These are phyloP conservation scores for Termitomyces sp. DNA, from an alignment of 768 basidiomycete genomes.

Conservation along the genomic window DNA sequence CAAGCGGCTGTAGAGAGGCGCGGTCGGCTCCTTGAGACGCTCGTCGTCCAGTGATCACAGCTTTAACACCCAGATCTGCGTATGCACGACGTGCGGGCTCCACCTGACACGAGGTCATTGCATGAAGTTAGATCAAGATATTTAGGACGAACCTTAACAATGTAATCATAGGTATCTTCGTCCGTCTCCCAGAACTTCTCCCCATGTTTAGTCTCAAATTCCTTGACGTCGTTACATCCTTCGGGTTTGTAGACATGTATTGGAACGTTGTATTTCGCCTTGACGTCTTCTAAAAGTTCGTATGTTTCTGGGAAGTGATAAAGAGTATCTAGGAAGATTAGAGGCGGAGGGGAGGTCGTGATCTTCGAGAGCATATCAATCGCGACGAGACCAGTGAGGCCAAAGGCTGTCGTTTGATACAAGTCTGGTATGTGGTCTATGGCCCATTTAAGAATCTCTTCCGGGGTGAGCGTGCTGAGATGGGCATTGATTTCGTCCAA, in stretches of 20 bases:
- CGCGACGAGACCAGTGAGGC: constrained; percentile 89
- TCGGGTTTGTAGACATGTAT: constrained; percentile 78
- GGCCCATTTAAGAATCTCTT: constrained; percentile 85
- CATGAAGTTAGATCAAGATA: not conserved
- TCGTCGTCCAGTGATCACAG: constrained; percentile 93
- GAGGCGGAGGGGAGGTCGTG: constrained; percentile 59
- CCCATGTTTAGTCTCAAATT: constrained; percentile 80
- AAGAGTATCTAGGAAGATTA: constrained; percentile 95
- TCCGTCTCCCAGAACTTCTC: constrained; percentile 81
- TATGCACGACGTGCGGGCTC: constrained; percentile 93
- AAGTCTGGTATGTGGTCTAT: constrained; percentile 71
- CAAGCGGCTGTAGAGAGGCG: constrained; percentile 74
- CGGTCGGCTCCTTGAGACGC: constrained; percentile 93
- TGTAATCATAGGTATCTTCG: constrained; percentile 85
- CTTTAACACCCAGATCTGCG: constrained; percentile 64
- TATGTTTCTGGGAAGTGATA: constrained; percentile 96
- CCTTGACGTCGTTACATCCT: constrained; percentile 55
- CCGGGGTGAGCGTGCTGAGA: constrained; percentile 66
- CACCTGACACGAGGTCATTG: constrained; percentile 44
- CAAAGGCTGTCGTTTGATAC: constrained; percentile 95
- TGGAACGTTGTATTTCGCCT: constrained; percentile 62
- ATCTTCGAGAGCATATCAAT: constrained; percentile 93
- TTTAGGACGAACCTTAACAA: constrained; percentile 66
- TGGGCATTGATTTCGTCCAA: constrained; percentile 68
- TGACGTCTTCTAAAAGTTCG: constrained; percentile 79